Evolutionary conservation across 2,329 filamentous ascomycete genomes (phyloP).

Genomic region (Fusarium palustre): DNA sequence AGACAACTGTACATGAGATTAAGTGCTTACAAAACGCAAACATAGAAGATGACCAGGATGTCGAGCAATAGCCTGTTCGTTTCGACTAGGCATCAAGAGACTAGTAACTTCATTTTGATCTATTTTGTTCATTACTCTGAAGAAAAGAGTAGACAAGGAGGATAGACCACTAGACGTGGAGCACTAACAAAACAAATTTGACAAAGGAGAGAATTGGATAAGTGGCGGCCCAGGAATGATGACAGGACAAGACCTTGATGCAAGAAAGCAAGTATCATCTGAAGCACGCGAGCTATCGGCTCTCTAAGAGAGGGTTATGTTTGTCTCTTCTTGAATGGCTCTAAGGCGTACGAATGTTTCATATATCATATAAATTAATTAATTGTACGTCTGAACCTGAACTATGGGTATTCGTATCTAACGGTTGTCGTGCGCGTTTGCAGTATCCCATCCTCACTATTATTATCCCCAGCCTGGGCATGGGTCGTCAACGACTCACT

Average conservation of each 20-base stretch:
- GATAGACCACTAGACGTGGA: no score
- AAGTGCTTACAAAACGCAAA: background rate
- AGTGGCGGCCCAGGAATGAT: background rate
- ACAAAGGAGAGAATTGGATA: background rate
- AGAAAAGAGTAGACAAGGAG: background rate
- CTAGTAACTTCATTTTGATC: background rate
- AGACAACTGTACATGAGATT: no score
- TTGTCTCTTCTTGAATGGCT: no score
- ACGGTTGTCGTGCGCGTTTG: conserved; percentile 13
- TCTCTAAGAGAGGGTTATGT: no score
- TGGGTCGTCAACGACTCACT: conserved; percentile 5
- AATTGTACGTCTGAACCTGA: background rate
- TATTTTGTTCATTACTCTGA: background rate
- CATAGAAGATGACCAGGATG: background rate
- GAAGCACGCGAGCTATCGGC: background rate
- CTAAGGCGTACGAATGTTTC: no score
- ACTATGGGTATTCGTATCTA: background rate
- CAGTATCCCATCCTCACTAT: conserved; percentile 14
- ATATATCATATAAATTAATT: background rate
- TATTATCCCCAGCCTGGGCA: background rate
- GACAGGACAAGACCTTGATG: no score
- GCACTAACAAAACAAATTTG: no score
- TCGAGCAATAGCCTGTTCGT: background rate
- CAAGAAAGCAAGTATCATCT: background rate
- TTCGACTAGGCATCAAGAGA: background rate